phyloP scores from a whole-genome alignment of 495 filamentous ascomycete genomes.

The Melanomma pulvis-pyrius region DNA sequence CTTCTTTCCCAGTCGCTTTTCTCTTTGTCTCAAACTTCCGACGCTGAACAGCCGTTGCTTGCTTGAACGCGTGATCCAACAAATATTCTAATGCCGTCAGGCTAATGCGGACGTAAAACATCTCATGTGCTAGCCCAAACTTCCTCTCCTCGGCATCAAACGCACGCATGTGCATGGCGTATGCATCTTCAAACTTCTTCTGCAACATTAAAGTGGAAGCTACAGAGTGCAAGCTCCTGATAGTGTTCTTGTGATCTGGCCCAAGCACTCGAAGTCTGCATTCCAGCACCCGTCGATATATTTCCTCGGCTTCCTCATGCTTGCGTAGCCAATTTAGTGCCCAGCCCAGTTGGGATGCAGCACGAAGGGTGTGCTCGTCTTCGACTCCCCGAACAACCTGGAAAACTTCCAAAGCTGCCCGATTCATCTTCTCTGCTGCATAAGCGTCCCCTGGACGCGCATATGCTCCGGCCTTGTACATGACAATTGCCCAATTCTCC shows the following conservation, averaged over 20 bases:
- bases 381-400: background rate
- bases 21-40: background rate
- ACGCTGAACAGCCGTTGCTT: background rate
- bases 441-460: background rate
- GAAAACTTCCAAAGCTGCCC: background rate
- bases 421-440: slow-evolving; percentile 8
- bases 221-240: background rate
- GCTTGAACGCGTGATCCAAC: background rate
- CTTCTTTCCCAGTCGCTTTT: background rate
- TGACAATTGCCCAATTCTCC: slow-evolving; percentile 10
- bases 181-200: background rate
- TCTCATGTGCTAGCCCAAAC: slow-evolving; percentile 1
- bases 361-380: background rate
- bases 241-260: background rate
- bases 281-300: background rate
- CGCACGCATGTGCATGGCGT: background rate
- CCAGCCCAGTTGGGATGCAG: background rate
- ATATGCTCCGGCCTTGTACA: slow-evolving; percentile 20
- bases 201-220: background rate
- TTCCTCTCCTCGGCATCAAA: background rate
- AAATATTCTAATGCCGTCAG: background rate
- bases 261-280: slow-evolving; percentile 9
- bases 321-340: background rate
- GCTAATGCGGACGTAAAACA: background rate
- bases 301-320: slow-evolving; percentile 1